Percentiles rank a stretch among this genome's conserved stretches.
These are phyloP conservation scores for Paracamarosporium sp. DNA, from an alignment of 2,329 filamentous ascomycete genomes.

Conservation along the genomic window DNA sequence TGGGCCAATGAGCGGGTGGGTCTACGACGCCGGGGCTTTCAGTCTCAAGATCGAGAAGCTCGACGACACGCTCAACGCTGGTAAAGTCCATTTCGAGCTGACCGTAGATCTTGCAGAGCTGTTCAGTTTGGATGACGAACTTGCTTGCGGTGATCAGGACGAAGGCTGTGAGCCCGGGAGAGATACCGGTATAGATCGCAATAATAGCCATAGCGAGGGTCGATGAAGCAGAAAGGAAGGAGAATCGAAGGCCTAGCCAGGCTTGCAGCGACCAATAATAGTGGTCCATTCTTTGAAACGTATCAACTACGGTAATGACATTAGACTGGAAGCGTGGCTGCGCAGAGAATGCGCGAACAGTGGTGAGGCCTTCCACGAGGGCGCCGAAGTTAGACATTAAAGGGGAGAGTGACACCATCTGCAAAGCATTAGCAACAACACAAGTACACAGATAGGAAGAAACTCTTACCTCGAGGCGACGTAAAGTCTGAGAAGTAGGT, in stretches of 20 bases:
- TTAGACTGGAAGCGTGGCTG: conserved; percentile 80
- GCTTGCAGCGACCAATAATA: conserved; percentile 90
- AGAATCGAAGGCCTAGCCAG: conserved; percentile 84
- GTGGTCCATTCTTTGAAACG: conserved; percentile 93
- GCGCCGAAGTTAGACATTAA: conserved; percentile 93
- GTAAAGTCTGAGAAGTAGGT: conserved; percentile 81
- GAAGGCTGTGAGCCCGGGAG: conserved; percentile 82
- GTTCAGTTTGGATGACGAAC: conserved; percentile 72
- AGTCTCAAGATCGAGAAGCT: conserved; percentile 79
- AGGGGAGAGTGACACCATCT: conserved; percentile 85
- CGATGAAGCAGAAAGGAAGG: conserved; percentile 72
- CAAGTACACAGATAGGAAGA: background rate
- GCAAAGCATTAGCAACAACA: conserved; percentile 13
- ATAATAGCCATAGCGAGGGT: conserved; percentile 76
- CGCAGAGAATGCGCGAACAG: conserved; percentile 82
- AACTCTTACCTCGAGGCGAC: conserved; percentile 69
- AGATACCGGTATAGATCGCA: conserved; percentile 76
- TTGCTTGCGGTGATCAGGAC: conserved; percentile 75
- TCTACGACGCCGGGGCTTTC: conserved; percentile 71
- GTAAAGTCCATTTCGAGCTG: conserved; percentile 92
- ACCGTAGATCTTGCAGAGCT: conserved; percentile 80
- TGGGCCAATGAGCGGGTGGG: conserved; percentile 80
- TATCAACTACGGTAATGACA: conserved; percentile 81
- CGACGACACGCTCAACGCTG: conserved; percentile 84
- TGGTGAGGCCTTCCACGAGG: conserved; percentile 82